Evolutionary conservation across 768 basidiomycete genomes (phyloP), one percentile per base, ranked within the genome.

Genomic region (Lactarius hatsudake): DNA sequence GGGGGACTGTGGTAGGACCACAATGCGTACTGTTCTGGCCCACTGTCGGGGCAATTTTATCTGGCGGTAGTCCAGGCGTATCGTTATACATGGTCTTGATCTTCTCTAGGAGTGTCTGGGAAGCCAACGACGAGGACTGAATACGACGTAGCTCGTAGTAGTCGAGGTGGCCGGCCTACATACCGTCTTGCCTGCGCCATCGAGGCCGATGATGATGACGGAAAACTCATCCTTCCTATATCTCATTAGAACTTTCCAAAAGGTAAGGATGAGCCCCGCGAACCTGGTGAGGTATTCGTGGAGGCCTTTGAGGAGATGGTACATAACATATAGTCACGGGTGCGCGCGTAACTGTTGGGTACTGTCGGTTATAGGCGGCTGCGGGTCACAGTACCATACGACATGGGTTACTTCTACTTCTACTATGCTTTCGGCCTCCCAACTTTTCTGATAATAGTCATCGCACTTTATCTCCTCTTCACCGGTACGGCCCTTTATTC

Each of bases 21-120:
- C 20, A 26, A 38, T 34, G 80, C 91, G 71, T 70, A 96, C 96
- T 96, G 77, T 98, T 98, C 78, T 98, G 96, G 0, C 97, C 97
- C 3, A 99, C 91, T 0, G 97, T 99, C 1, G 97, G 97, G 0
- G 85, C 93, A 72, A 99, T 98, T 79, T 94, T 97, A 72, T 94
- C 90, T 0, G 96, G 89, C 43, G 91, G 81, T n/a, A 97, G 84
- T 0, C 93, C 93, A 0, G 95, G 94, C 0, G 84, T 86, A 45
- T 91, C 86, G 74, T 89, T 96, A 75, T 96, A 98, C 0, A 93
- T 78, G 0, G 92, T 94, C 82, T 98, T 98, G 65, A 98, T 95
- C 76, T 89, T 91, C 81, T 98, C 96, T 53, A 97, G 81, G 68
- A 95, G 79, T 0, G 92, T 94, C 92, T 95, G 45, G 23, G 48